Evolutionary conservation across 805 yeast species (phyloP), one percentile per base, ranked within the genome.

Genomic region (Clavispora santaluciae): DNA sequence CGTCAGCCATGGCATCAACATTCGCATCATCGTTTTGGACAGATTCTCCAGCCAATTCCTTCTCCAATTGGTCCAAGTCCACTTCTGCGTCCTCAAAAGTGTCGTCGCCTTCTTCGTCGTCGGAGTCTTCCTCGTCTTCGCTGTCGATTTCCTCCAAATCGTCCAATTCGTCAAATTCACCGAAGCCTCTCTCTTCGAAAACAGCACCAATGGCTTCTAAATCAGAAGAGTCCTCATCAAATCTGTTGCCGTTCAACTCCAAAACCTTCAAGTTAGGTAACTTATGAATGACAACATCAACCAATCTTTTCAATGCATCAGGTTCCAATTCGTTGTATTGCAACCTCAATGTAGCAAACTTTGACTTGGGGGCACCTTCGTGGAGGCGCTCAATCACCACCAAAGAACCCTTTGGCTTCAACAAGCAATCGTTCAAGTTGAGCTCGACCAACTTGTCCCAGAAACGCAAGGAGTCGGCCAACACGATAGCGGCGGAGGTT

Each of bases 231-330:
- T 91, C 98, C 61, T 93, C 98, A 38, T 86, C 86, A 55, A 93
- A 84, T 59, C 86, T 73, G 67, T 93, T 93, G 59, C 99, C 99
- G 58, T 93, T 91, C 50, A 93, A 75, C 70, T 93, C 98, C 50
- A 93, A 71, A 8, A 57, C 39, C 56, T 77, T 69, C 59, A 93
- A 72, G 16, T 70, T 68, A 31, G 84, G 83, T 53, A 91, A 66
- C 36, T 75, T 75, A 15, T 68, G 61, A 37, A 53, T 46, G 33
- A 88, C 64, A 15, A 81, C 81, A 6, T 70, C 67, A 26, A 72
- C 73, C 41, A 93, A 65, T n/a, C 71, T 52, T 38, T 72, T 75
- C 51, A 93, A 71, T 3, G 91, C 75, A 22, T 72, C 73, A 30
- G 75, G 72, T 47, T 81, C 85, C 53, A 91, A 76, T 66, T 93